Conservation (phyloP, 495 filamentous ascomycete species). For the Neurospora discreta region DNA sequence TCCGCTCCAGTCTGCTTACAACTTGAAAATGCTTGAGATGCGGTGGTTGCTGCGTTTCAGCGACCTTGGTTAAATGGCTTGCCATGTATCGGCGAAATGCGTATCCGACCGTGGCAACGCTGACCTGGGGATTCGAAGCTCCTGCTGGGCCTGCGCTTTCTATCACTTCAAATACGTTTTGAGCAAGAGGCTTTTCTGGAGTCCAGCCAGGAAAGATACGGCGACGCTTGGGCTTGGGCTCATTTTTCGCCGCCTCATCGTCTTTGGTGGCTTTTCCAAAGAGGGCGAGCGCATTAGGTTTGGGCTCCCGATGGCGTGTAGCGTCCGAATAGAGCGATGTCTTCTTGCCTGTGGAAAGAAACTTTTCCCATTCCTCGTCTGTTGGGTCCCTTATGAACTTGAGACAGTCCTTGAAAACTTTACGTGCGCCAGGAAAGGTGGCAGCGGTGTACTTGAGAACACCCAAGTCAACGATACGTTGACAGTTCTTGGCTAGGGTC, state of each 20-base stretch:
- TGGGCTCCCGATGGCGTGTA: conserved; percentile 18
- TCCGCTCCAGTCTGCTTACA: conserved; percentile 27
- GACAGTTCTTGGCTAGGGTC: conserved; percentile 53
- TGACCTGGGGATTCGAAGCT: conserved; percentile 32
- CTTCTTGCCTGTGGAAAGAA: conserved; percentile 31
- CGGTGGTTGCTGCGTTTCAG: conserved; percentile 31
- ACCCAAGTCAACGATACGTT: conserved; percentile 58
- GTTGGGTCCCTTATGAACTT: conserved; percentile 66
- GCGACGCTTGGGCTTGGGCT: conserved; percentile 11
- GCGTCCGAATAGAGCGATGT: conserved; percentile 24
- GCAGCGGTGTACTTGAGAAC: conserved; percentile 60
- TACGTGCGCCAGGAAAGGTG: conserved; percentile 29
- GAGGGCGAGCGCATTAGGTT: conserved; percentile 19
- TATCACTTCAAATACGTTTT: conserved; percentile 33
- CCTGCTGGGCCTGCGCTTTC: conserved; percentile 28
- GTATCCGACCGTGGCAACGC: conserved; percentile 30
- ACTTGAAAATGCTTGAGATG: conserved; percentile 34
- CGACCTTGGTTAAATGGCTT: conserved; percentile 27
- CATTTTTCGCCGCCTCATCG: conserved; percentile 1
- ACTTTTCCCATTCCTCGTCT: conserved; percentile 49
- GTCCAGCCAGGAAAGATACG: conserved; percentile 28
- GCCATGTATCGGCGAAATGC: conserved; percentile 34
- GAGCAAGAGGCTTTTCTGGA: conserved; percentile 32
- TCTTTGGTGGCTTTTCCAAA: conserved; percentile 10
- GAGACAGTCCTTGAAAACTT: conserved; percentile 50